Percentiles rank a stretch among this genome's conserved stretches.
Conservation (phyloP, 495 filamentous ascomycete species). For the Acidomyces sp. region DNA sequence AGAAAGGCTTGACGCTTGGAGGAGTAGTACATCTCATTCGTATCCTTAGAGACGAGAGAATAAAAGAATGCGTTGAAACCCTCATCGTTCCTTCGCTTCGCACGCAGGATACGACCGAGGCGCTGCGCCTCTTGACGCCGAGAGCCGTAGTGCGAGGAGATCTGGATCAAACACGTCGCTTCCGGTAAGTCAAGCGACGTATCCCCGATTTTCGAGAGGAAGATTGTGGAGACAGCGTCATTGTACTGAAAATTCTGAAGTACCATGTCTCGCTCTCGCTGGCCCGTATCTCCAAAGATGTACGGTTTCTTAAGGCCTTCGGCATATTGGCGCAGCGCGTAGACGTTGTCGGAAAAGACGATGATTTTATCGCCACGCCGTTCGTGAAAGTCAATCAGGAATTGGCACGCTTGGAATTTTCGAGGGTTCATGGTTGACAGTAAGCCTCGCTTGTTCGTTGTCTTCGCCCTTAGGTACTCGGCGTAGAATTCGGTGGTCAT, state of each 20-base stretch:
- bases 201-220: conserved; percentile 95
- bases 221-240: conserved; percentile 83
- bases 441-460: conserved; percentile 53
- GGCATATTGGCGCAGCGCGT: conserved; percentile 77
- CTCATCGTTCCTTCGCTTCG: conserved; percentile 93
- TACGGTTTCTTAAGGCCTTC: conserved; percentile 73
- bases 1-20: conserved; percentile 95
- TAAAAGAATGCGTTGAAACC: conserved; percentile 99
- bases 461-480: conserved; percentile 67
- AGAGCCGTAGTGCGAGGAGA: conserved; percentile 95
- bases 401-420: conserved; percentile 94
- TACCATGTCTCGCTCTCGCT: conserved; percentile 76
- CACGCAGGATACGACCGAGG: conserved; percentile 84
- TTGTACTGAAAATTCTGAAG: conserved; percentile 97
- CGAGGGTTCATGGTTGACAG: conserved; percentile 95
- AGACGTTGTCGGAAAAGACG: conserved; percentile 98
- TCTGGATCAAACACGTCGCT: conserved; percentile 94
- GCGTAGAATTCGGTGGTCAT: conserved; percentile 98
- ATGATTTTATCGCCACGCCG: conserved; percentile 94
- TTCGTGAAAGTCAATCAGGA: conserved; percentile 96
- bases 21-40: conserved; percentile 96
- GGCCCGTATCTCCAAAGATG: conserved; percentile 83
- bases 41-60: conserved; percentile 91
- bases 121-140: conserved; percentile 94
- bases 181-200: conserved; percentile 94